Conservation (phyloP, 768 basidiomycete genomes). For the Boletus bicolor region DNA sequence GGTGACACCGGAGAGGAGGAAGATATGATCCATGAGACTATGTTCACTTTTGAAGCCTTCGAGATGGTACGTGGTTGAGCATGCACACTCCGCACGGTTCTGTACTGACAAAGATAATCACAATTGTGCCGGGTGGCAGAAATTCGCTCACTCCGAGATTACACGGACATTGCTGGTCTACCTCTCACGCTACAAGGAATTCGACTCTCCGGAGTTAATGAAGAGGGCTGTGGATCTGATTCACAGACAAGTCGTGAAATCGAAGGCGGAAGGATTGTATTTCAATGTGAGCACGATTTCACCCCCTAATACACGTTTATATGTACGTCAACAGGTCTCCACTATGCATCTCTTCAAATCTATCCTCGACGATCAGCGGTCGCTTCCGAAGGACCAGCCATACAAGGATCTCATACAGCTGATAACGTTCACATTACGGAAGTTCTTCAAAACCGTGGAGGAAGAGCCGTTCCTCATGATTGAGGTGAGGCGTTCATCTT, state of each 20-base stretch:
- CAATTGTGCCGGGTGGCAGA: conserved; percentile 45
- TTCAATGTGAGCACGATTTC: conserved; percentile 68
- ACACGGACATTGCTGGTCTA: conserved; percentile 81
- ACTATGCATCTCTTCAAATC: conserved; percentile 84
- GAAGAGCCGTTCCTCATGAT: conserved; percentile 85
- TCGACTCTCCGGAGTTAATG: conserved; percentile 73
- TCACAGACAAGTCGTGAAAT: conserved; percentile 86
- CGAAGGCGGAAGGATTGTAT: conserved; percentile 91
- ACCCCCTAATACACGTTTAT: conserved; percentile 5
- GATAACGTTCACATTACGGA: conserved; percentile 82
- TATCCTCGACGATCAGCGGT: conserved; percentile 77
- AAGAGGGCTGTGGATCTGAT: conserved; percentile 85
- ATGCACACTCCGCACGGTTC: conserved; percentile 11
- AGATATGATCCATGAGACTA: conserved; percentile 72
- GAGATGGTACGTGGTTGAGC: conserved; percentile 61
- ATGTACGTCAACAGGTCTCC: conserved; percentile 62
- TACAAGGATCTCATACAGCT: conserved; percentile 80
- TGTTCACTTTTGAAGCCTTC: conserved; percentile 89
- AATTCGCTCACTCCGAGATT: conserved; percentile 86
- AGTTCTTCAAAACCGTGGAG: conserved; percentile 90
- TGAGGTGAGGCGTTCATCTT: conserved; percentile 57
- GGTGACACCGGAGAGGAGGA: conserved; percentile 57
- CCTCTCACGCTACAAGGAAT: conserved; percentile 80
- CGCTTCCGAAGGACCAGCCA: conserved; percentile 73
- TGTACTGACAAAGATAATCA: conserved; percentile 21